phyloP scores from a whole-genome alignment of 129 eudicot species.

The Dittrichia graveolens region DNA sequence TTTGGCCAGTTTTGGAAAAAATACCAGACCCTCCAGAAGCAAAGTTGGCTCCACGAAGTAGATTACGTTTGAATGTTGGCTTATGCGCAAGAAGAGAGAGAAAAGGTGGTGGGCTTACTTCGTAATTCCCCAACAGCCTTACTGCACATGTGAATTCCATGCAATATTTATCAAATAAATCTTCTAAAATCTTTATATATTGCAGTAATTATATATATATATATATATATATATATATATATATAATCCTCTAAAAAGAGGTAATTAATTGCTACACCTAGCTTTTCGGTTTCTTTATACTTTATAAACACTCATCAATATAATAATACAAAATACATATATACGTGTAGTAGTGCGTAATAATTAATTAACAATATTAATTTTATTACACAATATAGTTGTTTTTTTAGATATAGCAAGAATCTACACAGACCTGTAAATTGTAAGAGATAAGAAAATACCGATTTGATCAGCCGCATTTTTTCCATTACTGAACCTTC shows the following conservation, averaged over 20 bases:
- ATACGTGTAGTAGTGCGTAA: too few species aligned
- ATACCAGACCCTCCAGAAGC: constrained; percentile 63
- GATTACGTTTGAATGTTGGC: constrained; percentile 25
- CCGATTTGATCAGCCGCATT: constrained; percentile 49
- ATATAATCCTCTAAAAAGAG: too few species aligned
- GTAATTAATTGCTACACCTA: too few species aligned
- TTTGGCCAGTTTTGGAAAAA: constrained; percentile 31
- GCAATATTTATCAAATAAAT: background rate
- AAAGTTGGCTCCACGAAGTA: constrained; percentile 53
- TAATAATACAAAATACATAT: too few species aligned
- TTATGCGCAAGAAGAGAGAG: constrained; percentile 32
- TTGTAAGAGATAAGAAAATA: constrained; percentile 16
- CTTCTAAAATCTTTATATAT: too few species aligned
- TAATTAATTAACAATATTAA: too few species aligned
- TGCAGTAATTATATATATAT: too few species aligned
- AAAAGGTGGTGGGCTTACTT: constrained; percentile 55
- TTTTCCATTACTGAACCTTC: constrained; percentile 55
- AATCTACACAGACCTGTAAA: background rate
- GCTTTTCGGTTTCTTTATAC: too few species aligned
- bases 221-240: too few species aligned
- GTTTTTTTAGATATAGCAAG: too few species aligned
- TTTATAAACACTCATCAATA: too few species aligned
- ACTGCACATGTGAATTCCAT: constrained; percentile 18
- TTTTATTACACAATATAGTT: too few species aligned
- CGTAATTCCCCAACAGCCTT: constrained; percentile 37